Evolutionary conservation across 2,329 filamentous ascomycete species (phyloP), one percentile per base, ranked within the genome.

Genomic region (Escovopsis sp.): DNA sequence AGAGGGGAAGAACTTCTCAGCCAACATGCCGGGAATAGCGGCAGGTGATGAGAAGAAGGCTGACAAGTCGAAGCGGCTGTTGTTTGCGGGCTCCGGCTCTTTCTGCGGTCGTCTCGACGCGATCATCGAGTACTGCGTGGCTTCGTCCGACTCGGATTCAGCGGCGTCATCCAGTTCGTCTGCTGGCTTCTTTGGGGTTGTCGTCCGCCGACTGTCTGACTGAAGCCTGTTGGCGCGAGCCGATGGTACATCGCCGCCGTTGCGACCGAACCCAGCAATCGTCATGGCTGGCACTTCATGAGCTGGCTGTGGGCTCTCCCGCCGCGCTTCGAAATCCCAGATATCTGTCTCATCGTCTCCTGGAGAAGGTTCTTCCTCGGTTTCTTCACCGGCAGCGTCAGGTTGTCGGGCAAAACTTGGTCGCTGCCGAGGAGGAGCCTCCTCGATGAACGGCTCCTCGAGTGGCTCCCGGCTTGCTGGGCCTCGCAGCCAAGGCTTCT

Each of bases 21-120:
- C 58, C 33, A 62, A 38, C 48, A 58, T 55, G 26, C 54, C 58
- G 18, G 61, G 60, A 34, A 66, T 55, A 1, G 56, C 52, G 4
- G 67, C 65, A 1, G 73, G 73, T 3, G 73, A 77, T 0, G 73
- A 77, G 52, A 77, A 77, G 53, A 77, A 77, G 7, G 64, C 62
- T 6, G 69, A 64, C 2, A 77, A 59, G 41, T 75, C 67, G 41
- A 70, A 67, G 19, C 58, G 58, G 33, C 52, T 60, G 6, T 55
- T 47, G 40, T 59, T 59, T 9, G 46, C 52, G 12, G 53, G 53
- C 33, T 51, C 45, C 2, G 53, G 47, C 3, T 47, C 43, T 6
- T 49, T 49, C 30, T 46, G 41, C 10, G 39, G 33, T 32, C 43
- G 42, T 45, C 35, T 48, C 28, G 28, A 9, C 28, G 28, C 28